phyloP scores from a whole-genome alignment of 208 protist species.

The Trypanosomatidae sp. region DNA sequence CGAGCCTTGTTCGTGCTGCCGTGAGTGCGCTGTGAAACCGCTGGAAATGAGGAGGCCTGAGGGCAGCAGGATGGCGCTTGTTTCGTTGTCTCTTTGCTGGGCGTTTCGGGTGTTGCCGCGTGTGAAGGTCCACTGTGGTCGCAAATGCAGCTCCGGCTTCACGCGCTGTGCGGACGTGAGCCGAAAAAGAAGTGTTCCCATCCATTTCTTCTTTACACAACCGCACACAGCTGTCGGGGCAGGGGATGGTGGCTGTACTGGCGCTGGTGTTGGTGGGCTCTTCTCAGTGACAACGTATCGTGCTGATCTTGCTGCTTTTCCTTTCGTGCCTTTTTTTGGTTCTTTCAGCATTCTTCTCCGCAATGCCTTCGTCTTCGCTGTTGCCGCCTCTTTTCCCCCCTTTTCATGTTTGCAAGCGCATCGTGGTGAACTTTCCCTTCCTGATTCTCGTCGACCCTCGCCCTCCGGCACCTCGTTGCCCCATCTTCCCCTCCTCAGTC shows the following conservation, averaged over 20 bases:
- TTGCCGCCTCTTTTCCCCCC: neutral
- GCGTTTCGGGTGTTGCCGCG: neutral
- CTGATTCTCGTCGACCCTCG: neutral
- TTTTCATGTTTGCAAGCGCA: neutral
- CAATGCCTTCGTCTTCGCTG: neutral
- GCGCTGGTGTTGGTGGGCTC: neutral
- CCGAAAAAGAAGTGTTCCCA: neutral
- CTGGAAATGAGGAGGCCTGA: neutral
- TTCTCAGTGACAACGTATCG: neutral
- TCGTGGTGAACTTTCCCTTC: neutral
- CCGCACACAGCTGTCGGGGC: neutral
- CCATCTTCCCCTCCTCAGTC: neutral
- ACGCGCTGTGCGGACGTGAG: neutral
- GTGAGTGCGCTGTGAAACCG: neutral
- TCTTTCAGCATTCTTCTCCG: neutral
- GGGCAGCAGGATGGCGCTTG: neutral
- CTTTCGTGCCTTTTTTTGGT: neutral
- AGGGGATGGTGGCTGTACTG: neutral
- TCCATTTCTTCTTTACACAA: conserved; percentile 9
- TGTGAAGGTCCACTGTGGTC: neutral
- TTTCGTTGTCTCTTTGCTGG: neutral
- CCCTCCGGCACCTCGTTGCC: neutral
- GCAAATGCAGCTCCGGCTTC: neutral
- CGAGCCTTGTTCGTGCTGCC: neutral
- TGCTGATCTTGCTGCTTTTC: neutral